Base-by-base conservation (phyloP, 768 basidiomycete species). In the Tephrocybe rancida region DNA sequence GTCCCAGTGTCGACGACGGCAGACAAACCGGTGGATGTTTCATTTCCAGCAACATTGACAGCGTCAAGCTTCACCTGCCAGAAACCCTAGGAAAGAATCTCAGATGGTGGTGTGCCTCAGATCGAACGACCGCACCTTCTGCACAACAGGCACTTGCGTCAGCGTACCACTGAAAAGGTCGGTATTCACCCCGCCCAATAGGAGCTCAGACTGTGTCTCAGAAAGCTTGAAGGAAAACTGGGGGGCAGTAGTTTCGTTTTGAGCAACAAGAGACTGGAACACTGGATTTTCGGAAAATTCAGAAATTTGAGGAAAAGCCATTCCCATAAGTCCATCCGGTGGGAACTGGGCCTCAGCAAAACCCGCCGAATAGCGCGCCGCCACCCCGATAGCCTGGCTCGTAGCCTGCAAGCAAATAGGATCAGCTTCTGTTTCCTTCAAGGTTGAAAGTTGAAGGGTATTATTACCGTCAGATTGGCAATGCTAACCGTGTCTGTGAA, bases 161-260 rank as follows among this genome's bases (percentile, higher is more conserved):
- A 83, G 66, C 3, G 62, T 59, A 10, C 77, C 79, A 14, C 73
- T 75, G 66, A 79, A 85, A 54, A 77, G 64, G 10, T 61, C 56
- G 3, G 59, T 58, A 64, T 88, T 74, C 4, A 73, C 71, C 27
- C 83, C 85, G 25, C 85, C 85, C 44, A 88, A 63, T 55, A 73
- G 78, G 13, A 88, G 73, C 63, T 83, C 80, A n/a, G 79, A 74
- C 21, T 70, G 73, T 11, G 66, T 62, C 16, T 67, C 24, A 10
- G 75, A 61, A 39, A 85, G 68, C 55, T 80, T 78, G 60, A 85
- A 75, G 22, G 75, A 72, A 57, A 85, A 84, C 52, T 74, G 67
- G 37, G 72, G 61, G 25, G 72, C 59, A 6, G 68, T 53, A 1
- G 72, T 62, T 27, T 63, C 59, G 14, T 64, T 66, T 41, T 78